Base-by-base conservation (phyloP, 2,329 filamentous ascomycete genomes). In the Pseudopyricularia javanii region DNA sequence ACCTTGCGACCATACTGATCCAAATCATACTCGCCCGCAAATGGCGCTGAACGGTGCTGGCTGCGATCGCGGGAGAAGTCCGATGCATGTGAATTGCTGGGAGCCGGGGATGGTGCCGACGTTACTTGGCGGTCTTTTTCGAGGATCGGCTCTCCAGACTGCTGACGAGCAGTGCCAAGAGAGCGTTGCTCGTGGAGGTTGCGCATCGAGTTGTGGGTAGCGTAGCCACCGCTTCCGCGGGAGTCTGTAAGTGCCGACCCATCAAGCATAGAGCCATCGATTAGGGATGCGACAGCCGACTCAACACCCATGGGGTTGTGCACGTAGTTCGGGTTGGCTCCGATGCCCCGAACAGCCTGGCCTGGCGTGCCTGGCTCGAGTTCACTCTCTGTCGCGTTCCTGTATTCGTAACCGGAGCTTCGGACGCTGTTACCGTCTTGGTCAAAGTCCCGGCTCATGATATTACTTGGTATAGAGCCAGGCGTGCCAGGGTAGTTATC, bases 241-340 rank as follows among this genome's bases (percentile, higher is more conserved):
- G 80, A 83, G 14, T 69, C 71, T 3, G 82, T 91, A 52, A 95
- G 64, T 12, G 85, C 79, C 2, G 89, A 94, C 51, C 78, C 77
- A 4, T 80, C 77, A 15, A 80, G 64, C 66, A 77, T 71, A 0
- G 89, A 91, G 17, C 90, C 88, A 60, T 93, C 85, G 2, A 84
- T 72, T 7, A 97, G 73, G 15, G 91, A 96, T 7, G 91, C 91
- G 11, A 97, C 91, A 9, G 86, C 87, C 14, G 91, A 96, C 66
- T 96, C 91, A 0, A 95, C 83, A 2, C 79, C 88, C 33, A 82
- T 63, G 2, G 80, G 81, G 1, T 80, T 83, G 59, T 90, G 82
- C 3, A 94, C 77, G 62, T 89, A 85, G 58, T 88, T 77, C 2
- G 89, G 85, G 59, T 88, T 95, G 11, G 83, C 82, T 43, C 79